phyloP scores from a whole-genome alignment of 495 filamentous ascomycete genomes.

The Daldinia caldariorum region DNA sequence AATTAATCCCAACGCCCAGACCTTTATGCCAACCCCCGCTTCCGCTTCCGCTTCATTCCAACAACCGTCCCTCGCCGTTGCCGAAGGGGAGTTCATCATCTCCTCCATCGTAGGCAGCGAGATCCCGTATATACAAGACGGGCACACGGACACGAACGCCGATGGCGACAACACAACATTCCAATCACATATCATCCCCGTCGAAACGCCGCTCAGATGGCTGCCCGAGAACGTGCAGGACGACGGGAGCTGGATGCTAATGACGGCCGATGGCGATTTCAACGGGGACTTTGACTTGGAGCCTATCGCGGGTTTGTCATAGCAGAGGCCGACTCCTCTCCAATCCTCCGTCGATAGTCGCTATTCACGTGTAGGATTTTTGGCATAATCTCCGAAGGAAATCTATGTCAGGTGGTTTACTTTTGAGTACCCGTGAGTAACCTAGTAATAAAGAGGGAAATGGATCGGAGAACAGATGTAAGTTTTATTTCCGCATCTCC shows the following conservation, averaged over 20 bases:
- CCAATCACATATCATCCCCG: not conserved
- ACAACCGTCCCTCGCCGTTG: not conserved
- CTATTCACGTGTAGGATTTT: no score
- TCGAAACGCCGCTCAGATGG: not conserved
- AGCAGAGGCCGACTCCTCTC: not conserved
- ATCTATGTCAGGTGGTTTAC: no score
- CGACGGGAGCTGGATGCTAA: slow-evolving; percentile 1
- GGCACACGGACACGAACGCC: not conserved
- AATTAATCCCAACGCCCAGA: not conserved
- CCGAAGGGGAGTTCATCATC: not conserved
- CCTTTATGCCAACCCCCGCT: not conserved
- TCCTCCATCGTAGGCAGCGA: not conserved
- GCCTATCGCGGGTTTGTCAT: not conserved
- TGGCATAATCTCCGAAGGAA: no score
- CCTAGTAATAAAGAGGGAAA: no score
- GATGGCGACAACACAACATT: not conserved
- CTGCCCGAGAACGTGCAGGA: not conserved
- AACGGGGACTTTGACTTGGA: not conserved
- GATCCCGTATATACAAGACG: not conserved
- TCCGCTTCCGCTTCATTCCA: not conserved
- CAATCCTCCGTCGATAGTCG: no score
- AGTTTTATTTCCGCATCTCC: no score
- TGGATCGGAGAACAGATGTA: no score
- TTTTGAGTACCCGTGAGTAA: no score
- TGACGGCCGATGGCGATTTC: not conserved